Evolutionary conservation across 345 rosid genomes (phyloP).

Genomic region (Syzygium oleosum): DNA sequence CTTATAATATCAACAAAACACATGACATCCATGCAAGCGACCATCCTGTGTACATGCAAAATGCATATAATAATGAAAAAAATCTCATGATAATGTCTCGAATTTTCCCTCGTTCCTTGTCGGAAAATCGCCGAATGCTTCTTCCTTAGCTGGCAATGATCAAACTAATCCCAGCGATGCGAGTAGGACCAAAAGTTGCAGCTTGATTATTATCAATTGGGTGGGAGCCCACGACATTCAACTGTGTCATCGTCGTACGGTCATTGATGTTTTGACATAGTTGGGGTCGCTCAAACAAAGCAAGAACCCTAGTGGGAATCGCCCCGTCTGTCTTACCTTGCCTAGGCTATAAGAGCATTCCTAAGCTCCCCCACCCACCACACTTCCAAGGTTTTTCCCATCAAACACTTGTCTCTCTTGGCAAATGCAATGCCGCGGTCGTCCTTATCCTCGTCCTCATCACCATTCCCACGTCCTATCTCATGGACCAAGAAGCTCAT

Average conservation of each 20-base stretch:
- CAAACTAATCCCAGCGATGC: background rate
- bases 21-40: background rate
- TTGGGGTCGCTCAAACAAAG: background rate
- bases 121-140: background rate
- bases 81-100: background rate
- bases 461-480: background rate
- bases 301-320: background rate
- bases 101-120: background rate
- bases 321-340: background rate
- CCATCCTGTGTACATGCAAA: background rate
- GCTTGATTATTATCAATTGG: background rate
- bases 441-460: background rate
- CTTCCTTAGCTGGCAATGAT: background rate
- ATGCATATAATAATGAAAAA: background rate
- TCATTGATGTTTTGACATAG: background rate
- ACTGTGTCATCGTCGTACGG: background rate
- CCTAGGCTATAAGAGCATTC: background rate
- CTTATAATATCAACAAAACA: background rate
- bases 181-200: background rate
- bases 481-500: background rate
- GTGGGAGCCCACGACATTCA: background rate
- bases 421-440: background rate
- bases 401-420: background rate
- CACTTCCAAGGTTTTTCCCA: background rate
- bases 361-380: background rate